Conservation (phyloP, 495 filamentous ascomycete genomes). For the Penicillium herquei region DNA sequence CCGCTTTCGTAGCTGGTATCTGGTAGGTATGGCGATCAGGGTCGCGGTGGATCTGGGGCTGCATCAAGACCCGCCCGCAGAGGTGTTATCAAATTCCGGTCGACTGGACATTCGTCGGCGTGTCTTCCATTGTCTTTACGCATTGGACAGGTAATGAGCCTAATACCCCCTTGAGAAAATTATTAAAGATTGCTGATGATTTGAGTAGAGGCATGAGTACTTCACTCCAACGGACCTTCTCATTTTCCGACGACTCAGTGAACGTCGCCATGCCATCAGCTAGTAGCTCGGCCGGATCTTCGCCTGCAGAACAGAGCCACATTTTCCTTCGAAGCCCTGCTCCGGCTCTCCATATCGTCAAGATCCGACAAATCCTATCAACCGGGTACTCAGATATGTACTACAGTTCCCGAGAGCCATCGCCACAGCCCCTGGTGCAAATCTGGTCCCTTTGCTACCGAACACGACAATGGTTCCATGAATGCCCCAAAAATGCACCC, state of each 20-base stretch:
- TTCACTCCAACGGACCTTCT: conserved; percentile 77
- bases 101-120: conserved; percentile 72
- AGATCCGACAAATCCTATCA: conserved; percentile 75
- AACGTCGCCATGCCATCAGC: conserved; percentile 59
- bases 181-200: conserved; percentile 6
- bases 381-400: conserved; percentile 80
- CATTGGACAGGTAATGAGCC: conserved; percentile 69
- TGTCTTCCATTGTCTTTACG: conserved; percentile 84
- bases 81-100: conserved; percentile 56
- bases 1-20: conserved; percentile 87
- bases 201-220: conserved; percentile 70
- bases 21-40: conserved; percentile 82
- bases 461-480: conserved; percentile 65
- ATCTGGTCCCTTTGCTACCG: conserved; percentile 63
- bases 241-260: conserved; percentile 86
- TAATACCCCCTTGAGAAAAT: not conserved
- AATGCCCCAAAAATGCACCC: conserved; percentile 57
- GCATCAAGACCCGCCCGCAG: conserved; percentile 81
- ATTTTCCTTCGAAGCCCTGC: conserved; percentile 50
- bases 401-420: conserved; percentile 62
- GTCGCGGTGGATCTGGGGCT: conserved; percentile 83
- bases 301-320: conserved; percentile 35
- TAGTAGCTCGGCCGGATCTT: conserved; percentile 29
- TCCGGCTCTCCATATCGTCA: conserved; percentile 62
- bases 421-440: conserved; percentile 57